These are phyloP conservation scores for Populus nigra DNA, from an alignment of 345 rosid species.

Conservation along the genomic window DNA sequence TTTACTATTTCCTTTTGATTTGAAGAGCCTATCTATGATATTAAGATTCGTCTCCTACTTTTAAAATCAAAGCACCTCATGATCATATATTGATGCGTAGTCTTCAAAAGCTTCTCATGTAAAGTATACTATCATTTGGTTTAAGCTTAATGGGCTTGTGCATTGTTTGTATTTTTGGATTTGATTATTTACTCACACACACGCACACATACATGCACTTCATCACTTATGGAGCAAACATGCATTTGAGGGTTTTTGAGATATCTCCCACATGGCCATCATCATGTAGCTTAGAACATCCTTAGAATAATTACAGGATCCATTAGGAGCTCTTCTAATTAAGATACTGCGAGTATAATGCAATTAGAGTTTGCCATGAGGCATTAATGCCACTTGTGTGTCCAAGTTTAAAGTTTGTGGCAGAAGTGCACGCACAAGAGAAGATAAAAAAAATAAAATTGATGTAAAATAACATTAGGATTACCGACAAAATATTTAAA, in stretches of 20 bases:
- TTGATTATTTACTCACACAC: too few species aligned
- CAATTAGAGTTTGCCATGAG: background rate
- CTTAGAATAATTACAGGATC: background rate
- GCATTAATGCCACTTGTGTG: background rate
- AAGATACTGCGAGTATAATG: background rate
- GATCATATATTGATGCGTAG: background rate
- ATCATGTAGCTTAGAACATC: background rate
- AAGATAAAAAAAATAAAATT: background rate
- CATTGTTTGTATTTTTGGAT: background rate
- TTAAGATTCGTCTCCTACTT: slow-evolving; percentile 14
- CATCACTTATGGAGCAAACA: background rate
- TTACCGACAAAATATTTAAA: too few species aligned
- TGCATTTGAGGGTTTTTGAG: background rate
- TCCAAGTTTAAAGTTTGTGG: background rate
- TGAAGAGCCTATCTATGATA: background rate
- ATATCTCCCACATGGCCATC: background rate
- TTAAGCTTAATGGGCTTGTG: background rate
- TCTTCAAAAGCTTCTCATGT: background rate
- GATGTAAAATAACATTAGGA: too few species aligned
- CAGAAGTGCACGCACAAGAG: background rate
- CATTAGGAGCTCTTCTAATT: background rate
- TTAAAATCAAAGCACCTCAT: slow-evolving; percentile 14
- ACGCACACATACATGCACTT: background rate
- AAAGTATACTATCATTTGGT: slow-evolving; percentile 12
- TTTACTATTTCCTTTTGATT: background rate